Evolutionary conservation across 306 rosid genomes (phyloP), one percentile per base, ranked within the genome.

Genomic region (Medicago lupulina): DNA sequence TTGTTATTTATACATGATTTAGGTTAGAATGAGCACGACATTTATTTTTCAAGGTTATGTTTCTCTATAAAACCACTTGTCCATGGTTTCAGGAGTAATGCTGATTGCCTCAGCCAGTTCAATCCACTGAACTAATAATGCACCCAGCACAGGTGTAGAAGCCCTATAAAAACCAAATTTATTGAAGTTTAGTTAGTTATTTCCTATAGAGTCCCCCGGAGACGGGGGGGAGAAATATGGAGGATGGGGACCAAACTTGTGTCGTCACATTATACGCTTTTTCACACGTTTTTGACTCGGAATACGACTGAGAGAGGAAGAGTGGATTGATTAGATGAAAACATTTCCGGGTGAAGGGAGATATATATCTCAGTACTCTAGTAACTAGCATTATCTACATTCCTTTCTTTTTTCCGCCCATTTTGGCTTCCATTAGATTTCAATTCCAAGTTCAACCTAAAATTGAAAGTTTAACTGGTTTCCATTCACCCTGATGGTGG

Each of bases 1-100:
- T 41, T 28, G 10, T 70, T 69, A 47, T 59, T 64, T 49, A 3
- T 59, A 66, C 63, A 47, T 10, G 81, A 21, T 58, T 58, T 34
- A 39, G 9, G 36, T 28, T 7, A 44, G 28, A 69, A 18, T 18
- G 9, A 60, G 53, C 60, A 19, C 10, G 15, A n/a, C n/a, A 41
- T 19, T 10, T 31, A 15, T 31, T 34, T 44, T 44, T 39, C 16
- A 66, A 21, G 67, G 57, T 18, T 18, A 16, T 13, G 21, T 31
- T 18, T 47, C 62, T 34, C 34, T 62, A n/a, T 49, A n/a, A 51
- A 17, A 28, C 39, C 21, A 17, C 7, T 1, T 38, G 25, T 47
- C 54, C 34, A 5, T n/a, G n/a, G n/a, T n/a, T n/a, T n/a, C n/a
- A n/a, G 28, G 51, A 38, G 55, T 51, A 2, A 36, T 16, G 19